Conservation (phyloP, 2,329 filamentous ascomycete species). For the Alternaria sp. region DNA sequence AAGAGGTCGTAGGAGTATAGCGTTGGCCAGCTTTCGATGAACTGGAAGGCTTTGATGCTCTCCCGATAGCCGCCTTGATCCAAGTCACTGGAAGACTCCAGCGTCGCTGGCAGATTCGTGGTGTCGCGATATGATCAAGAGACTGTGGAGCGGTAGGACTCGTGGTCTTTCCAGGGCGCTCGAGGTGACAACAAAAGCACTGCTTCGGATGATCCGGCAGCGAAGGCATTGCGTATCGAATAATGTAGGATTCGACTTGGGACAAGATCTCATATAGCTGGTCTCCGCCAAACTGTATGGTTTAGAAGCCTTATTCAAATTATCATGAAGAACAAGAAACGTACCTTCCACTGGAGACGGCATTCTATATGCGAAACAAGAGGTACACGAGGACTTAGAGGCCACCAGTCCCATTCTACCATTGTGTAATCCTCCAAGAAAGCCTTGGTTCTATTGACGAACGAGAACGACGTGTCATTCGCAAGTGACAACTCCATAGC, state of each 20-base stretch:
- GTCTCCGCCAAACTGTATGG: background rate
- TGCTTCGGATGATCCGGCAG: rapidly evolving
- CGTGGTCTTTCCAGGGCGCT: rapidly evolving
- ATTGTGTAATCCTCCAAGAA: rapidly evolving
- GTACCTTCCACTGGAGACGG: background rate
- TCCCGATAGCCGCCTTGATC: no score
- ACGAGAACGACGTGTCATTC: no score
- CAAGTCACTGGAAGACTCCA: no score
- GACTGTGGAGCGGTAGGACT: no score
- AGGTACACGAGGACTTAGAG: background rate
- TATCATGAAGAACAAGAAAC: no score
- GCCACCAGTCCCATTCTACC: background rate
- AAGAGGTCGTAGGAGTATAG: background rate
- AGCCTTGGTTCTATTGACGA: background rate
- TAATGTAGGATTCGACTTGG: background rate
- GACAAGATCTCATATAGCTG: background rate
- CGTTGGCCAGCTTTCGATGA: background rate
- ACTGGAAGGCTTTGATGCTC: no score
- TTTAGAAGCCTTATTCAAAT: no score
- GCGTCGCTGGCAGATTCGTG: no score
- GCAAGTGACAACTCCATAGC: rapidly evolving
- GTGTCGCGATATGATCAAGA: no score
- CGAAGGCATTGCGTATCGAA: background rate
- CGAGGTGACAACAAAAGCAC: background rate
- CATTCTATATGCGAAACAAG: background rate